Evolutionary conservation across 495 filamentous ascomycete species (phyloP).

Genomic region (Trichoderma gamsii): DNA sequence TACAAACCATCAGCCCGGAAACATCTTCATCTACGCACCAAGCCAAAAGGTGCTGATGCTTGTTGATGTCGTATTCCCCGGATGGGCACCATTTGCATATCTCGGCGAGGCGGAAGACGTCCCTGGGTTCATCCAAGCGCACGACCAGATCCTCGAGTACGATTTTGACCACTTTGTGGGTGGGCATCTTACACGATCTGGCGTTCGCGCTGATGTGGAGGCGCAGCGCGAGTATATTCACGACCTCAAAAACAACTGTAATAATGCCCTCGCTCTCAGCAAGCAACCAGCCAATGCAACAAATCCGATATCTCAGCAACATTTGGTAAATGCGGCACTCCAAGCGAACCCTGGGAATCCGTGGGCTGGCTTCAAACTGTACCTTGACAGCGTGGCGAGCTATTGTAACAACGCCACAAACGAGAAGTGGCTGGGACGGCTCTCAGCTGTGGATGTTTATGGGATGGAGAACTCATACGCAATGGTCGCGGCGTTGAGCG

Average conservation of each 20-base stretch:
- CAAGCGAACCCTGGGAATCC: neutral
- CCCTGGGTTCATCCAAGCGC: constrained; percentile 34
- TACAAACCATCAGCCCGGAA: constrained; percentile 34
- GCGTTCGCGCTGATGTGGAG: constrained; percentile 30
- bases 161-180: constrained; percentile 38
- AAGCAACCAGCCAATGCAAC: constrained; percentile 22
- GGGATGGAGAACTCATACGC: too few species aligned
- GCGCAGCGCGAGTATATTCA: constrained; percentile 32
- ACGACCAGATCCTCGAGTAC: constrained; percentile 36
- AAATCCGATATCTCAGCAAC: neutral
- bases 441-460: constrained; percentile 32
- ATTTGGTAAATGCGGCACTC: constrained; percentile 16
- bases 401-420: constrained; percentile 29
- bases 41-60: constrained; percentile 35
- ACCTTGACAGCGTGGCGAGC: constrained; percentile 27
- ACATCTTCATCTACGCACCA: constrained; percentile 38
- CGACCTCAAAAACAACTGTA: constrained; percentile 31
- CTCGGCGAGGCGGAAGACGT: constrained; percentile 31
- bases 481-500: too few species aligned
- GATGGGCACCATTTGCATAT: constrained; percentile 35
- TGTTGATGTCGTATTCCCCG: constrained; percentile 37
- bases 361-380: constrained; percentile 19
- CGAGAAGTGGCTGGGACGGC: constrained; percentile 30
- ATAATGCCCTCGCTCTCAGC: constrained; percentile 25
- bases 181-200: constrained; percentile 33